Evolutionary conservation across 495 filamentous ascomycete species (phyloP).

Genomic region (Penicillium mononematosum): DNA sequence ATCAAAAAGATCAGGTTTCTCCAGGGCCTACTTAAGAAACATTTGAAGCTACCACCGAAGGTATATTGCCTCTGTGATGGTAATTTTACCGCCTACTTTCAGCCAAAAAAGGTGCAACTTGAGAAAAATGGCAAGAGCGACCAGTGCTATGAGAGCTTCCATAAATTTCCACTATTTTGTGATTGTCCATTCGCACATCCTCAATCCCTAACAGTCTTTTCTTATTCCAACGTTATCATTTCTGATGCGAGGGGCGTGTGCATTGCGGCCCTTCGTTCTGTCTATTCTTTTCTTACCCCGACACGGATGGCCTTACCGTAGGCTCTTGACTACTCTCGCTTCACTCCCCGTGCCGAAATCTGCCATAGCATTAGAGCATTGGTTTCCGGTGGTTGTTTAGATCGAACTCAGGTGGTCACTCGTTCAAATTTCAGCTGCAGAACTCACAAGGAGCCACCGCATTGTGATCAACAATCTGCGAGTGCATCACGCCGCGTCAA

Average conservation of each 20-base stretch:
- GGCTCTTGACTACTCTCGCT: slow-evolving; percentile 8
- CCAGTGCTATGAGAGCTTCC: background rate
- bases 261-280: background rate
- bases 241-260: background rate
- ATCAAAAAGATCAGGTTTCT: background rate
- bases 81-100: background rate
- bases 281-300: background rate
- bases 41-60: background rate
- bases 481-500: background rate
- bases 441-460: background rate
- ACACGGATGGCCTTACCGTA: background rate
- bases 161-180: background rate
- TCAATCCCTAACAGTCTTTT: slow-evolving; percentile 10
- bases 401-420: background rate
- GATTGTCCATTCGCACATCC: background rate
- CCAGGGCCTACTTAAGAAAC: background rate
- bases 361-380: slow-evolving; percentile 6
- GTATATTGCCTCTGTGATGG: background rate
- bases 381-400: slow-evolving; percentile 2
- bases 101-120: background rate
- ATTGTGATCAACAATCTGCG: background rate
- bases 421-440: background rate
- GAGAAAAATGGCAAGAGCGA: slow-evolving; percentile 2
- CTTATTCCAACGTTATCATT: slow-evolving; percentile 6
- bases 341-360: slow-evolving; percentile 3